A percentile compares a stretch with the other conserved stretches of the same genome.
These are phyloP conservation scores for Zoysia matrella DNA, from an alignment of 202 grass and related monocot genomes.

Conservation along the genomic window DNA sequence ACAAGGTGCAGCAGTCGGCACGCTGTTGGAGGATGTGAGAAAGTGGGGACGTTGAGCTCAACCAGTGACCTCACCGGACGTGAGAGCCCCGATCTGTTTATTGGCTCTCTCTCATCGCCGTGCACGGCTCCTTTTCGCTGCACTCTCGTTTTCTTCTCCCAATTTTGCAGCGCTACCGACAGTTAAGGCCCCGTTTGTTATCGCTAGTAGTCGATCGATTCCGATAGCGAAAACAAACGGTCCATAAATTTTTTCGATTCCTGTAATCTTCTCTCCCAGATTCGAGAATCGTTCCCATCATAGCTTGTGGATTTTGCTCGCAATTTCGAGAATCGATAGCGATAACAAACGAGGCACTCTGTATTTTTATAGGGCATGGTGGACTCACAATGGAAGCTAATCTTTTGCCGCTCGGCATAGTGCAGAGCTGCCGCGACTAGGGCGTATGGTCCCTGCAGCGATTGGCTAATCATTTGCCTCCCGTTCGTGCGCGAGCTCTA, in stretches of 20 bases:
- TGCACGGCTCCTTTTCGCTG: background rate
- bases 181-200: background rate
- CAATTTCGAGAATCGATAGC: too few species aligned
- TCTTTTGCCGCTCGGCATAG: background rate
- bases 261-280: too few species aligned
- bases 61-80: background rate
- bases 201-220: too few species aligned
- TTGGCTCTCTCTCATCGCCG: background rate
- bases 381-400: too few species aligned
- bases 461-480: conserved; percentile 30
- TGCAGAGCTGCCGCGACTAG: conserved; percentile 12
- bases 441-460: background rate
- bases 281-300: too few species aligned
- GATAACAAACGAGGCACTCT: too few species aligned
- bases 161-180: conserved; percentile 4
- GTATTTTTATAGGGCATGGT: too few species aligned
- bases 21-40: background rate
- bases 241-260: background rate
- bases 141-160: background rate
- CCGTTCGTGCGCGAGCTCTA: conserved; percentile 21
- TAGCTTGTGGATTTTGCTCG: too few species aligned
- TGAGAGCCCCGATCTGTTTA: background rate
- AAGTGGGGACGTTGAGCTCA: background rate
- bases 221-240: background rate
- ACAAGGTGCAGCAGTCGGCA: background rate